Conservation (phyloP, 805 yeast species). For the Myxozyma vanderwaltii region DNA sequence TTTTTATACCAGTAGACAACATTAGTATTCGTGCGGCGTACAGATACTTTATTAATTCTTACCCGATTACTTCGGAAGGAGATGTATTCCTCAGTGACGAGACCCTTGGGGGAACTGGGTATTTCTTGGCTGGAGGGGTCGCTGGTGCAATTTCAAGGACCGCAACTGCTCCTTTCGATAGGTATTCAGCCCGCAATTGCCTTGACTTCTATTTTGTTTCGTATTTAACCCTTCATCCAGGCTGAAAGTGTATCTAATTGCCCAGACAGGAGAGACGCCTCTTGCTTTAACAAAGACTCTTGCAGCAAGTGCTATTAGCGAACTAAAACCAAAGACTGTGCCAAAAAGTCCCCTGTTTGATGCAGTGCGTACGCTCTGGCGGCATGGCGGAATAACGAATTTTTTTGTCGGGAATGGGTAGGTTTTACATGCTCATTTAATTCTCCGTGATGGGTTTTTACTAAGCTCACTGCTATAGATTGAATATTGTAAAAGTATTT, state of each 20-base stretch:
- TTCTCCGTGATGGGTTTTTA: too few relatives aligned
- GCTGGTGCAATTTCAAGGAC: constrained; percentile 96
- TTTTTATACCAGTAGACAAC: constrained; percentile 75
- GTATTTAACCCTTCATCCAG: constrained; percentile 41
- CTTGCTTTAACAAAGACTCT: constrained; percentile 33
- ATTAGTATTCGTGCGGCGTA: constrained; percentile 68
- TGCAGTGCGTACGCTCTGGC: constrained; percentile 79
- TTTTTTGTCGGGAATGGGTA: constrained; percentile 71
- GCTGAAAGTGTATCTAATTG: constrained; percentile 88
- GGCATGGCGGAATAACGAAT: constrained; percentile 82
- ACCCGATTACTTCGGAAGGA: constrained; percentile 85
- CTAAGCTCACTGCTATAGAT: too few relatives aligned
- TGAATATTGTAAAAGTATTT: constrained; percentile 88
- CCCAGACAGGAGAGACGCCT: constrained; percentile 56
- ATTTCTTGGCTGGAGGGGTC: constrained; percentile 89
- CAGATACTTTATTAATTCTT: constrained; percentile 74
- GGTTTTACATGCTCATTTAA: too few relatives aligned
- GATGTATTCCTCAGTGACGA: constrained; percentile 85
- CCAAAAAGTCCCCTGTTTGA: constrained; percentile 66
- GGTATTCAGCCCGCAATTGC: constrained; percentile 1
- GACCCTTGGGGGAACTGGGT: constrained; percentile 80
- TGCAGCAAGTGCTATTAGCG: constrained; percentile 37
- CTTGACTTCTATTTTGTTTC: neutral
- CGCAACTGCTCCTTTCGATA: constrained; percentile 94
- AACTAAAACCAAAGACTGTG: constrained; percentile 28